Evolutionary conservation across 2,329 filamentous ascomycete genomes (phyloP).

Genomic region (Aspergillus brunneoviolaceus): DNA sequence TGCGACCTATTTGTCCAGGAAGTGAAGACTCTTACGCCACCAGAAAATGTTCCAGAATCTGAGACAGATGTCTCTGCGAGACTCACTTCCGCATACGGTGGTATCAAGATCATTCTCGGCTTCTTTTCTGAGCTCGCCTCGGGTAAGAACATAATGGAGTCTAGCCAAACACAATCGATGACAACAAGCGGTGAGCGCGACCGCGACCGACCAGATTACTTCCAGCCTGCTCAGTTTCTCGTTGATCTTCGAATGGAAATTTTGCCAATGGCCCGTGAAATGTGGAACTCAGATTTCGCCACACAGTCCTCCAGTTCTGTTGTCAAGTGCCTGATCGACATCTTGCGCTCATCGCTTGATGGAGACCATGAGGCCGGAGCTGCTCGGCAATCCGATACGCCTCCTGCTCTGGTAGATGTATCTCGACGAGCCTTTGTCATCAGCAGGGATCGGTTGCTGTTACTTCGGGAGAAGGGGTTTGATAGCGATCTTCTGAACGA

Average conservation of each 20-base stretch:
- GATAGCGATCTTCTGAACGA: conserved; percentile 68
- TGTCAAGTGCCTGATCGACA: conserved; percentile 76
- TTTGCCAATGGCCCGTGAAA: conserved; percentile 69
- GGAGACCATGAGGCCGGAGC: conserved; percentile 73
- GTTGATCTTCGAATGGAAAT: conserved; percentile 82
- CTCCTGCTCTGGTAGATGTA: conserved; percentile 48
- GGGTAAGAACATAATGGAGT: conserved; percentile 77
- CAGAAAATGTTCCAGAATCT: conserved; percentile 40
- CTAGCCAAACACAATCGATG: conserved; percentile 61
- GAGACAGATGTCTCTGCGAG: conserved; percentile 43
- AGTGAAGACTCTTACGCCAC: conserved; percentile 50
- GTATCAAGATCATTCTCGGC: conserved; percentile 78
- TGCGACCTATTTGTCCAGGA: conserved; percentile 67
- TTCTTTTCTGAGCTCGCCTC: conserved; percentile 76
- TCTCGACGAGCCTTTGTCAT: conserved; percentile 55
- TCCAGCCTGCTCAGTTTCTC: conserved; percentile 71
- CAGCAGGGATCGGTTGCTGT: conserved; percentile 48
- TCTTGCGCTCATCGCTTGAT: conserved; percentile 73
- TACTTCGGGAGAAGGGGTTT: conserved; percentile 49
- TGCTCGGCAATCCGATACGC: conserved; percentile 62
- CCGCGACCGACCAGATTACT: conserved; percentile 59
- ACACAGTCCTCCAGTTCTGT: conserved; percentile 77
- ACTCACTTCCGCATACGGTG: conserved; percentile 55
- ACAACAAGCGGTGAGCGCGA: conserved; percentile 53
- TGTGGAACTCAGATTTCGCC: conserved; percentile 84